Evolutionary conservation across 2,329 filamentous ascomycete species (phyloP).

Genomic region (Cytospora piceae): DNA sequence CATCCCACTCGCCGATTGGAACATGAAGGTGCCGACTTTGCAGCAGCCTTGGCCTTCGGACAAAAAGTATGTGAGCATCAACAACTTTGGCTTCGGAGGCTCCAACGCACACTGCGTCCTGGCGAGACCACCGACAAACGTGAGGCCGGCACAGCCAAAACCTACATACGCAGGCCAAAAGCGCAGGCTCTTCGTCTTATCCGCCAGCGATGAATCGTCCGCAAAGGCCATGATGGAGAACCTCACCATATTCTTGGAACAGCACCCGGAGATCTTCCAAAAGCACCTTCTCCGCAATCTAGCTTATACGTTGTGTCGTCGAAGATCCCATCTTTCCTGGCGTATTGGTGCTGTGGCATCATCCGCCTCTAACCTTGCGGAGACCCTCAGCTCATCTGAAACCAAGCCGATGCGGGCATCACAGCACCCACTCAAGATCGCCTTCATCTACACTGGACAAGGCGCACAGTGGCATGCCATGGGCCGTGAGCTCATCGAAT

Average conservation of each 20-base stretch:
- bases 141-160: slow-evolving; percentile 4
- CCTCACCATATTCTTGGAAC: slow-evolving; percentile 21
- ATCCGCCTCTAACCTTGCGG: slow-evolving; percentile 5
- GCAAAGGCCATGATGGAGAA: slow-evolving; percentile 4
- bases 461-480: slow-evolving; percentile 31
- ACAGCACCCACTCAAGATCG: slow-evolving; percentile 26
- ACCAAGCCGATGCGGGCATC: slow-evolving; percentile 34
- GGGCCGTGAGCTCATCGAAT: slow-evolving; percentile 33
- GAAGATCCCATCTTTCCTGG: slow-evolving; percentile 22
- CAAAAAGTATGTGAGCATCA: slow-evolving; percentile 31
- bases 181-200: slow-evolving; percentile 16
- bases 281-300: slow-evolving; percentile 19
- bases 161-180: not conserved
- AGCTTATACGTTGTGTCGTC: slow-evolving; percentile 21
- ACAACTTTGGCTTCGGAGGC: slow-evolving; percentile 40
- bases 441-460: slow-evolving; percentile 49
- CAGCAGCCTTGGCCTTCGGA: slow-evolving; percentile 25
- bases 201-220: slow-evolving; percentile 14
- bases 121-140: slow-evolving; percentile 25
- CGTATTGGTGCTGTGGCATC: not conserved
- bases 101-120: slow-evolving; percentile 38
- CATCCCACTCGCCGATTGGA: slow-evolving; percentile 26
- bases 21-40: slow-evolving; percentile 20
- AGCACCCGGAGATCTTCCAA: slow-evolving; percentile 20
- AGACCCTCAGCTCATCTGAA: slow-evolving; percentile 6